A percentile compares a stretch with the other conserved stretches of the same genome.
These are phyloP conservation scores for Dioscorea alata DNA, from an alignment of 106 monocot species.

Conservation along the genomic window DNA sequence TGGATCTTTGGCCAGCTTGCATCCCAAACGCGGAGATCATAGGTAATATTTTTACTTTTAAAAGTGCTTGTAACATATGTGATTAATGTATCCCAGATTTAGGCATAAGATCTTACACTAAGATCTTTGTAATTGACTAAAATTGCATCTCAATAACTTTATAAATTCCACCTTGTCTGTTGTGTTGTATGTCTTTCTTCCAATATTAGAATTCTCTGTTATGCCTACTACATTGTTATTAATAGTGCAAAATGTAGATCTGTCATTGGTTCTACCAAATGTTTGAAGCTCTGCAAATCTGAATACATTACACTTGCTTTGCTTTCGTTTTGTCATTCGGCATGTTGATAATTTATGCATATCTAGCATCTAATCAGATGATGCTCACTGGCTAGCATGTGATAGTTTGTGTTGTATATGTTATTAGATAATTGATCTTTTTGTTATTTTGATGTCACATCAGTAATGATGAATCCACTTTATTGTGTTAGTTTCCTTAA, in stretches of 20 bases:
- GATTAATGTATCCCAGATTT: neutral
- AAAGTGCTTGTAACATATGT: neutral
- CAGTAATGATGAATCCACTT: neutral
- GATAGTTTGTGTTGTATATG: neutral
- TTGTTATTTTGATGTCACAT: neutral
- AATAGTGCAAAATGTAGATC: no score
- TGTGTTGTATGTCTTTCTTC: no score
- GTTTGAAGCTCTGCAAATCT: no score
- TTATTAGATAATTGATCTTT: neutral
- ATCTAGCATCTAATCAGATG: no score
- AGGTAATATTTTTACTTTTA: slow-evolving; percentile 36
- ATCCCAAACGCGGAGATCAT: slow-evolving; percentile 63
- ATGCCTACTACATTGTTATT: no score
- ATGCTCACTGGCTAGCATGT: no score
- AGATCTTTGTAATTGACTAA: neutral
- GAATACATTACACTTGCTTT: no score
- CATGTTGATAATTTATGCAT: no score
- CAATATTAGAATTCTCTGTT: no score
- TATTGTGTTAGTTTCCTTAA: neutral
- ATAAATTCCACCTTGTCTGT: no score
- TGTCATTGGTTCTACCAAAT: no score
- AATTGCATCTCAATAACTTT: neutral
- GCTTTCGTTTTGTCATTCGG: no score
- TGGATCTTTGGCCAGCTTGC: slow-evolving; percentile 66
- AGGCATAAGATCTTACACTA: neutral